Percentiles rank a stretch among this genome's conserved stretches.
Conservation (phyloP, 1,284 basidiomycete genomes). For the Pascua guehoae region DNA sequence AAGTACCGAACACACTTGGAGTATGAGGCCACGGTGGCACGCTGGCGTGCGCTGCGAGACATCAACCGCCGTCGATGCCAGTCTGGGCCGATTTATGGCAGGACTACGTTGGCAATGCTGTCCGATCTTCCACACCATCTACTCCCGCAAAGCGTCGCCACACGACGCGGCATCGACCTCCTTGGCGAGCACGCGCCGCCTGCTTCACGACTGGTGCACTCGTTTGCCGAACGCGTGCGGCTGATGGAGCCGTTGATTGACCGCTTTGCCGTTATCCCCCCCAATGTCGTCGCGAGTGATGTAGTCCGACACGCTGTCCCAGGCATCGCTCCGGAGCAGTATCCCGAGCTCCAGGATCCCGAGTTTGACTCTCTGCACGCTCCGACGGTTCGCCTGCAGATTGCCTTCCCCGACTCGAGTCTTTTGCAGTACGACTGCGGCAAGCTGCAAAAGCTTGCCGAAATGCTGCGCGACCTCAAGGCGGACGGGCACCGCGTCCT, state of each 20-base stretch:
- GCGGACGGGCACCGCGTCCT: slow-evolving; percentile 82
- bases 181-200: slow-evolving; percentile 49
- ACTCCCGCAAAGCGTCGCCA: slow-evolving; percentile 57
- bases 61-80: slow-evolving; percentile 74
- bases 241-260: slow-evolving; percentile 61
- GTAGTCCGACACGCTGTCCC: slow-evolving; percentile 54
- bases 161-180: slow-evolving; percentile 35
- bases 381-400: slow-evolving; percentile 76
- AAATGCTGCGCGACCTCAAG: slow-evolving; percentile 76
- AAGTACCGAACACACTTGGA: slow-evolving; percentile 59
- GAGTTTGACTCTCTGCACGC: slow-evolving; percentile 69
- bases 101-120: slow-evolving; percentile 58
- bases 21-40: slow-evolving; percentile 57
- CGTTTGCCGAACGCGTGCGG: slow-evolving; percentile 61
- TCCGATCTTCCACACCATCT: slow-evolving; percentile 53
- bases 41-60: slow-evolving; percentile 68
- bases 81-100: slow-evolving; percentile 61
- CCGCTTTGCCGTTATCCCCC: slow-evolving; percentile 78
- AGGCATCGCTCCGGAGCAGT: slow-evolving; percentile 33
- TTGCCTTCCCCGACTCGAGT: slow-evolving; percentile 88
- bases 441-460: slow-evolving; percentile 80
- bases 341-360: slow-evolving; percentile 38
- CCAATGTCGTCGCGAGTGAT: slow-evolving; percentile 72
- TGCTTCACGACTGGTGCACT: slow-evolving; percentile 57
- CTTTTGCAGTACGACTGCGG: slow-evolving; percentile 95